Base-by-base conservation (phyloP, 495 filamentous ascomycete genomes). In the Melanomma pulvis-pyrius region DNA sequence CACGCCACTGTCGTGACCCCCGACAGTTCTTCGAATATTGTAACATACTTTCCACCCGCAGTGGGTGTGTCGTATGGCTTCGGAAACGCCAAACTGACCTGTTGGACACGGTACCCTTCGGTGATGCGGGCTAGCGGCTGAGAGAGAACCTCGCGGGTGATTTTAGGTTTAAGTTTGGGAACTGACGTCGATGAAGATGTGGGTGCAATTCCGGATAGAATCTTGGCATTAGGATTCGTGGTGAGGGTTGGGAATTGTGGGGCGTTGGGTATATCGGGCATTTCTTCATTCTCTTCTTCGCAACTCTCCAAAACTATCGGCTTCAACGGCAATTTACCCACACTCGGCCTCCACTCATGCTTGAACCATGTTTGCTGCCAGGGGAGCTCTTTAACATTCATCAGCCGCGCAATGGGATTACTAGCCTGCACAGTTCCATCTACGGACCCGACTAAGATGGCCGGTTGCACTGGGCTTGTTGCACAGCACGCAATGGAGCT, bases 341-440 rank as follows among this genome's bases (percentile, higher is more conserved):
- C 62, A 17, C 71, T 73, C 8, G 73, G 67, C 19, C 77, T 77
- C 82, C 84, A 90, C 62, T 89, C 86, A 60, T 88, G 82, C 32
- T 74, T 73, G 63, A 89, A 90, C 84, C 87, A 87, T 2, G 76
- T 78, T 63, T 86, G 83, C 67, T 86, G 83, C 73, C 78, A 88
- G 44, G 82, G 78, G 36, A 79, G 77, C 44, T 77, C 75, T 71
- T 85, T 89, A 6, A 72, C 67, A 67, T 86, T 81, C 47, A 88
- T 68, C 2, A 82, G 67, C 52, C 82, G 79, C 11, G 82, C 76
- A 25, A 88, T 61, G 0, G 88, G 86, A 68, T 88, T 90, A 2
- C 77, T 79, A 11, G 80, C 81, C 15, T 78, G 56, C 1, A 86
- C 83, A 19, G 79, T 77, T 0, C 88, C 88, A 61, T 83, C 83